These are phyloP conservation scores for Rhizopus stolonifer DNA, from an alignment of 371 early-diverging fungal species.

Conservation along the genomic window DNA sequence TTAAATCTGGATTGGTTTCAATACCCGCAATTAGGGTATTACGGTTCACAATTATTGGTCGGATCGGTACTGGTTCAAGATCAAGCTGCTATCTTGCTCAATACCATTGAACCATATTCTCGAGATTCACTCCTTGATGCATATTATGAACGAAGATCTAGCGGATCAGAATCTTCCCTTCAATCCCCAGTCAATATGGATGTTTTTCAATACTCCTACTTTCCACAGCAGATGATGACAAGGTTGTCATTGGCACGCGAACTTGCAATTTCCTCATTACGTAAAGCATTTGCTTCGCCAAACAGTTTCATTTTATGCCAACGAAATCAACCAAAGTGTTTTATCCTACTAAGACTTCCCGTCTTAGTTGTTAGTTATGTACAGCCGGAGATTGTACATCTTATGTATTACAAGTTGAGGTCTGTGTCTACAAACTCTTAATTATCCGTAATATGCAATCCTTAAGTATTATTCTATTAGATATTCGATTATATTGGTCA, in stretches of 20 bases:
- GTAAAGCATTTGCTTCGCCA: constrained; percentile 3
- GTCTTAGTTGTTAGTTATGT: no score
- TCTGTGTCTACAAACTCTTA: no score
- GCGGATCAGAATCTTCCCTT: constrained; percentile 1
- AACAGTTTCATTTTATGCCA: constrained; percentile 9
- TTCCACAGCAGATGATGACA: constrained; percentile 3
- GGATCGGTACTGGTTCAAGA: constrained; percentile 4
- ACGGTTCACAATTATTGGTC: neutral
- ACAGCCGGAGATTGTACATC: no score
- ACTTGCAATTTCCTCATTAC: constrained; percentile 18
- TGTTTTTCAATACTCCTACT: constrained; percentile 1
- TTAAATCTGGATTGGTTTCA: constrained; percentile 4
- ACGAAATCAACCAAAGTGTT: constrained; percentile 4
- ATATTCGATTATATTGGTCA: no score
- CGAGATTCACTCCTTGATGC: constrained; percentile 9
- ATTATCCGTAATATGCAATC: no score
- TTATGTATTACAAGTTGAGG: no score
- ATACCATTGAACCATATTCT: constrained; percentile 8
- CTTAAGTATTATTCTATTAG: no score
- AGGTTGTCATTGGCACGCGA: constrained; percentile 24
- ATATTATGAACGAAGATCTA: constrained; percentile 3
- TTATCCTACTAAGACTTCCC: no score
- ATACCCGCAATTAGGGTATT: constrained; percentile 5
- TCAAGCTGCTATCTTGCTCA: constrained; percentile 5
- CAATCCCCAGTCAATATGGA: constrained; percentile 2